Evolutionary conservation across 495 filamentous ascomycete genomes (phyloP).

Genomic region (Penicillium arizonense): DNA sequence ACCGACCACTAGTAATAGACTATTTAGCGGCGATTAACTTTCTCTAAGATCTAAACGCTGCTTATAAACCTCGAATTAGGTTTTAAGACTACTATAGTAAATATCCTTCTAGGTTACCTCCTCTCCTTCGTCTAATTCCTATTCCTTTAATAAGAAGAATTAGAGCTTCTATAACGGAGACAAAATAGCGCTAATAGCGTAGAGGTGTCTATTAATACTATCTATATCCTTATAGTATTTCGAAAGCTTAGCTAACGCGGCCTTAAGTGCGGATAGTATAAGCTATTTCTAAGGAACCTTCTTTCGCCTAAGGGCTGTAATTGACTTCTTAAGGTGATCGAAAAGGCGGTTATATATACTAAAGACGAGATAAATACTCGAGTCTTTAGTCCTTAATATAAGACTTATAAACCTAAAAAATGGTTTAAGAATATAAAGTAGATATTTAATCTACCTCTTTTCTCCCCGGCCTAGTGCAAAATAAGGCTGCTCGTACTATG

Average conservation of each 20-base stretch:
- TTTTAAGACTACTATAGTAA: too few relatives aligned
- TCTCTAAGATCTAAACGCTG: too few relatives aligned
- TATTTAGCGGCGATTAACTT: too few relatives aligned
- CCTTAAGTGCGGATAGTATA: not conserved
- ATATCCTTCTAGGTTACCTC: too few relatives aligned
- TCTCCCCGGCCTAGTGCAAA: not conserved
- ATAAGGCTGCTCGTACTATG: not conserved
- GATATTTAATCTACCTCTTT: not conserved
- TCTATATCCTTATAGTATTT: not conserved
- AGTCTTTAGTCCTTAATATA: too few relatives aligned
- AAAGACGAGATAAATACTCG: not conserved
- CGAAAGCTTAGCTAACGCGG: not conserved
- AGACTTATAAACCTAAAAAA: too few relatives aligned
- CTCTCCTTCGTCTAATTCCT: too few relatives aligned
- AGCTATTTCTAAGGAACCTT: not conserved
- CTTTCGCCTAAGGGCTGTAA: not conserved
- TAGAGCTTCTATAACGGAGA: not conserved
- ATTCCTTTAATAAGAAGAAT: too few relatives aligned
- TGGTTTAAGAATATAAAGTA: too few relatives aligned
- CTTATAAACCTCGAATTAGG: too few relatives aligned
- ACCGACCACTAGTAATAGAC: too few relatives aligned
- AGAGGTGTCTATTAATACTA: not conserved
- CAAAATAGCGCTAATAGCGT: not conserved
- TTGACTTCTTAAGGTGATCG: not conserved
- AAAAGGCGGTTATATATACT: not conserved